Base-by-base conservation (phyloP, 768 basidiomycete species). In the Ephemerocybe angulata region DNA sequence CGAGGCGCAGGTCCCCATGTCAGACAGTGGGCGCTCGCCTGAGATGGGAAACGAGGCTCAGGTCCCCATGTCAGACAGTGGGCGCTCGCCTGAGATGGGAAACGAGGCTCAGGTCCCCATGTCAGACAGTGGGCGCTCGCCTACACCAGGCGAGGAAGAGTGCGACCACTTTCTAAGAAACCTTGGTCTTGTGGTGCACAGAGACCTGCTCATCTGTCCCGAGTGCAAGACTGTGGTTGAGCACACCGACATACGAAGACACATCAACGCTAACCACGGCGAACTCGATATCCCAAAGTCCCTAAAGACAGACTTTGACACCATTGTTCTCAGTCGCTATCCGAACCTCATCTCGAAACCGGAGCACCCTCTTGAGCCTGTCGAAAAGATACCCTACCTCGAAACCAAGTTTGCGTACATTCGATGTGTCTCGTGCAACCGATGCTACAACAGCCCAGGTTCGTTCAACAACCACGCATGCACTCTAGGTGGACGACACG, bases 341-440 rank as follows among this genome's bases (percentile, higher is more conserved):
- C 51, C 52, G 10, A 31, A 13, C n/a, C 53, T 58, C 21, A 58
- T 51, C 12, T 31, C 40, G 25, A 33, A 11, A 2, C 57, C 57
- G n/a, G 7, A 15, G 1, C 53, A 25, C 17, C 57, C 57, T 1
- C 35, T 13, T 1, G 2, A 29, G 3, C n/a, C 40, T 3, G 30
- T 58, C 17, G 0, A 31, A 3, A 24, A 27, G 1, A 43, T 54
- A 12, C 41, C 38, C 4, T 38, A 48, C 2, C 53, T 58, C 1
- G 37, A 37, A 25, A 24, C 27, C 1, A 21, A 17, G 1, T 10
- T 1, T 13, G 21, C 27, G 29, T 50, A 50, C 25, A 8, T 22
- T 4, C 12, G 24, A 2, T 58, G 57, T 41, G 2, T n/a, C 1
- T n/a, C 47, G 1, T 54, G 53, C n/a, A 29, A 51, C 19, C 57